These are phyloP conservation scores for Phytophthora nicotianae DNA, from an alignment of 352 stramenopile genomes.

Conservation along the genomic window DNA sequence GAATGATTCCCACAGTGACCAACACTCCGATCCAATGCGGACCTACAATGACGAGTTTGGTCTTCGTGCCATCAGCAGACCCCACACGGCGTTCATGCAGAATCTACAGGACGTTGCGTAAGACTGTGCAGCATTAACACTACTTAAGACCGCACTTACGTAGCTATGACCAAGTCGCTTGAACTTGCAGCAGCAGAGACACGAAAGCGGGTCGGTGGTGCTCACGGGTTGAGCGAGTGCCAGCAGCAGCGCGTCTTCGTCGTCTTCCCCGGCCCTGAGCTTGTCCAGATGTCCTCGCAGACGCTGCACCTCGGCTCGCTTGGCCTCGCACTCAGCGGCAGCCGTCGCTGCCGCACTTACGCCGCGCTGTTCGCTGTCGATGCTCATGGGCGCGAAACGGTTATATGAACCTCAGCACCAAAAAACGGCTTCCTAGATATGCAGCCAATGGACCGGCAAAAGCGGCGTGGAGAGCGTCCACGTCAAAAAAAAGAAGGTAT, in stretches of 20 bases:
- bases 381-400: constrained; percentile 23
- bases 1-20: constrained; percentile 66
- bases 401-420: background rate
- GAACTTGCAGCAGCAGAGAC: constrained; percentile 66
- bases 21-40: constrained; percentile 85
- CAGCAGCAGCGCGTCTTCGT: constrained; percentile 34
- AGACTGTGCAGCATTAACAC: constrained; percentile 11
- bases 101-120: constrained; percentile 39
- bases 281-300: constrained; percentile 30
- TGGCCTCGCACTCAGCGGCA: constrained; percentile 22
- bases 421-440: constrained; percentile 15
- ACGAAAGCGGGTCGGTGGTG: constrained; percentile 60
- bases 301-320: constrained; percentile 28
- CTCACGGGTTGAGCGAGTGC: constrained; percentile 18
- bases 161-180: constrained; percentile 54
- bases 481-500: constrained; percentile 29
- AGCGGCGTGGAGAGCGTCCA: constrained; percentile 23
- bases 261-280: constrained; percentile 20
- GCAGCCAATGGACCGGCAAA: constrained; percentile 17
- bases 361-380: constrained; percentile 28
- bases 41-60: constrained; percentile 60
- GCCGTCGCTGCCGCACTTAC: constrained; percentile 1
- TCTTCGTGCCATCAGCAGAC: constrained; percentile 30
- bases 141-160: constrained; percentile 19
- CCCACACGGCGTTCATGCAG: constrained; percentile 47